Conservation (phyloP, 805 yeast species). For the Lipomyces chichibuensis region DNA sequence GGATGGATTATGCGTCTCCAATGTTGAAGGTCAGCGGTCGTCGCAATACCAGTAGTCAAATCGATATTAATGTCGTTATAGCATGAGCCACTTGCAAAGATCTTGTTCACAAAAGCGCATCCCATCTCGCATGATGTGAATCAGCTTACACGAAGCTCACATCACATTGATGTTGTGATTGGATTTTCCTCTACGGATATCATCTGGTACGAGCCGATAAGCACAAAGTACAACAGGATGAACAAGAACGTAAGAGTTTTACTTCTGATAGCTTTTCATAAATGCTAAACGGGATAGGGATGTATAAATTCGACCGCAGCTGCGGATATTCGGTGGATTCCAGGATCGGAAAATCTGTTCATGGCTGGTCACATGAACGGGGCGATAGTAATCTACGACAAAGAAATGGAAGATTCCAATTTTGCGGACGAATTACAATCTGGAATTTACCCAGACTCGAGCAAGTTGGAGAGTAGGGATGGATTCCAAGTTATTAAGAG, state of each 20-base stretch:
- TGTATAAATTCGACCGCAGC: conserved; percentile 50
- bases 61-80: conserved; percentile 10
- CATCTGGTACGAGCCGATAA: conserved; percentile 59
- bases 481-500: conserved; percentile 33
- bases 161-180: conserved; percentile 54
- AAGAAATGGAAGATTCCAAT: conserved; percentile 53
- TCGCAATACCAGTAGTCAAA: background rate
- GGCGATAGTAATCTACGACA: conserved; percentile 55
- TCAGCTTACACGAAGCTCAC: conserved; percentile 39
- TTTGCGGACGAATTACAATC: conserved; percentile 18
- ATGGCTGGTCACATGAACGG: conserved; percentile 69
- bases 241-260: conserved; percentile 48
- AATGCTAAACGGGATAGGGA: conserved; percentile 39
- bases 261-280: background rate
- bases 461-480: conserved; percentile 17
- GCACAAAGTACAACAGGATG: conserved; percentile 54
- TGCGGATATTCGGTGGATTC: conserved; percentile 54
- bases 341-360: conserved; percentile 50
- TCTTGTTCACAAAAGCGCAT: conserved; percentile 47
- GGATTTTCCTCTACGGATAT: conserved; percentile 74
- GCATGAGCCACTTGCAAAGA: conserved; percentile 47
- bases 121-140: conserved; percentile 49
- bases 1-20: conserved; percentile 42
- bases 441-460: conserved; percentile 16
- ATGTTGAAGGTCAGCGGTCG: conserved; percentile 10